Conservation (phyloP, 2,329 filamentous ascomycete genomes). For the Pseudogymnoascus pannorum region DNA sequence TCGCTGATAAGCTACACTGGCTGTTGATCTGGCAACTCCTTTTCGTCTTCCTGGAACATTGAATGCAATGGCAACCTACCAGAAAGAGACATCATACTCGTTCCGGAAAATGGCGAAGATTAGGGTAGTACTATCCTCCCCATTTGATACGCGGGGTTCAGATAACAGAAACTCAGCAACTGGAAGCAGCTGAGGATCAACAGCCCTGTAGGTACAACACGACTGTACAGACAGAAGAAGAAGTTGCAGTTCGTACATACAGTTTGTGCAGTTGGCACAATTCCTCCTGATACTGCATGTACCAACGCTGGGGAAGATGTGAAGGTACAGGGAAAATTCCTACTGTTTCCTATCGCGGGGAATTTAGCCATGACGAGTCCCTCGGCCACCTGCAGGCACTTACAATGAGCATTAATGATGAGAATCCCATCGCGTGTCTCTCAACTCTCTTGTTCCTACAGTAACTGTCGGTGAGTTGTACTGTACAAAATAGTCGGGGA, state of each 20-base stretch:
- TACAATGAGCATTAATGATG: neutral
- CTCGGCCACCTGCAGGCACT: neutral
- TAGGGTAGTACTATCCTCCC: neutral
- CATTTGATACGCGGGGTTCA: neutral
- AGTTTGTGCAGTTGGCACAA: neutral
- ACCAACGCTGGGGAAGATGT: neutral
- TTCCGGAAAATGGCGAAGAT: neutral
- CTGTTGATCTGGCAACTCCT: neutral
- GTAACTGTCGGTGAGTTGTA: constrained; percentile 9
- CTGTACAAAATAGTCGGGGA: neutral
- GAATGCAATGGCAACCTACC: neutral
- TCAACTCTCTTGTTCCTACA: neutral
- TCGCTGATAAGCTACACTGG: neutral
- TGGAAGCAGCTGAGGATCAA: neutral
- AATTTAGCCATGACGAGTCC: neutral
- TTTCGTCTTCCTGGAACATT: too few species aligned
- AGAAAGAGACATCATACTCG: neutral
- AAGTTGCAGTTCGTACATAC: neutral
- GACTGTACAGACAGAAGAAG: neutral
- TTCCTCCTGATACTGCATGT: neutral
- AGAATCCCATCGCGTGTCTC: neutral
- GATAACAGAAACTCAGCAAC: neutral
- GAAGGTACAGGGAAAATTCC: neutral
- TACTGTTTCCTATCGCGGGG: neutral
- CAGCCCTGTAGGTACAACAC: neutral